Evolutionary conservation across 441 rosid species (phyloP), one percentile per base, ranked within the genome.

Genomic region (Croton setiger): DNA sequence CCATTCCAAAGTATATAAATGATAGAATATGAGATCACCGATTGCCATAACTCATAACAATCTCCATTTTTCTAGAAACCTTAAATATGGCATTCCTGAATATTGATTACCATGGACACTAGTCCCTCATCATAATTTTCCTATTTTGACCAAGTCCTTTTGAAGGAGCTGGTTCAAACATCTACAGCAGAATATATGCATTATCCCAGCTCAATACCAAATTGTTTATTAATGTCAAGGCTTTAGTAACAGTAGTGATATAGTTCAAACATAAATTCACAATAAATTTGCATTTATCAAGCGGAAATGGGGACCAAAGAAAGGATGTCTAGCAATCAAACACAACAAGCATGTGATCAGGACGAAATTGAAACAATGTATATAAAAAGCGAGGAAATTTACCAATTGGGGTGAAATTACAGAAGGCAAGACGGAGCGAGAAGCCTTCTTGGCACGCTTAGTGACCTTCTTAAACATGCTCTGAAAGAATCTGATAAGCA

Each of bases 361-460:
- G 7, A 18, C 11, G 51, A 21, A 66, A 33, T 5, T 60, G 47
- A 66, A 13, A 15, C 41, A 1, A 14, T 11, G 21, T 35, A 35
- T 17, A 15, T 1, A 18, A 13, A 60, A 4, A 10, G 15, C 7
- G 0, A n/a, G 9, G 67, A 14, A 58, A 60, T 49, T 77, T 79
- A 90, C 95, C 83, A 87, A 72, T 62, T 85, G 84, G 39, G 92
- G 87, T 37, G 89, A 85, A 61, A 92, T 84, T 0, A 81, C 90
- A 4, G 82, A 36, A 10, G 94, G 93, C 70, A 90, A 77, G 56
- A 92, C 39, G 9, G 87, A 80, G 18, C 87, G 87, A 13, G 90
- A 85, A 31, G 91, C 87, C 65, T 74, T 92, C 79, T 86, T 92
- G 74, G 91, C 91, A 20, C 89, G 88, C 61, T 75, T 84, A 0